Base-by-base conservation (phyloP, 2,329 filamentous ascomycete genomes). In the Drechslerella coelobrocha region DNA sequence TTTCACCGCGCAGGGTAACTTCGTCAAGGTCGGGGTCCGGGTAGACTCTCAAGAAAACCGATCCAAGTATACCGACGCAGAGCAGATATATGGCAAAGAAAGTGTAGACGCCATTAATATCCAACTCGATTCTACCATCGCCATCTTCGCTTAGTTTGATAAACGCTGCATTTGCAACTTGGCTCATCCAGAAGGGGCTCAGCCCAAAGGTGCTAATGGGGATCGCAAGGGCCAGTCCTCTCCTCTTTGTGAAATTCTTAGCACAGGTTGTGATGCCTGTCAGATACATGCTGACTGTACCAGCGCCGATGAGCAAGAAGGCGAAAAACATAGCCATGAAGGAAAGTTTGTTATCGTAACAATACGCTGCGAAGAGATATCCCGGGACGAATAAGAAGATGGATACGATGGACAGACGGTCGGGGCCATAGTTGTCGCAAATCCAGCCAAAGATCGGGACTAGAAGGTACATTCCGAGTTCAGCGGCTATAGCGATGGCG, bases 141-240 rank as follows among this genome's bases (percentile, higher is more conserved):
- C 82, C 2, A 90, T 90, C 86, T 0, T 85, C 82, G 6, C 82
- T 82, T 60, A 77, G 83, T 78, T 93, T 90, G 78, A 86, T 90
- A 41, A 97, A 84, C 57, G 96, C 77, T 55, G 87, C 85, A 75
- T 87, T 93, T 27, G 89, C 93, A 23, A 96, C 81, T 81, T 97
- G 93, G 76, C 91, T 95, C 80, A 94, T 84, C 90, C 94, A 96
- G 89, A 99, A 93, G 51, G 92, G 92, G 77, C 92, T 96, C 62
- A 99, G 79, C 0, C 94, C 94, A 78, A 97, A 96, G 5, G 90
- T 89, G 0, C 94, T 91, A 78, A 97, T 97, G 0, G 94, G 94
- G 68, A 91, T 84, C 0, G 93, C 92, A 61, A 99, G 83, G 69
- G 95, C 93, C 54, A 99, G 81, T 0, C 94, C 94, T 76, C 93